phyloP scores from a whole-genome alignment of 2,329 filamentous ascomycete species.

The Chaetoscypha palmicola region DNA sequence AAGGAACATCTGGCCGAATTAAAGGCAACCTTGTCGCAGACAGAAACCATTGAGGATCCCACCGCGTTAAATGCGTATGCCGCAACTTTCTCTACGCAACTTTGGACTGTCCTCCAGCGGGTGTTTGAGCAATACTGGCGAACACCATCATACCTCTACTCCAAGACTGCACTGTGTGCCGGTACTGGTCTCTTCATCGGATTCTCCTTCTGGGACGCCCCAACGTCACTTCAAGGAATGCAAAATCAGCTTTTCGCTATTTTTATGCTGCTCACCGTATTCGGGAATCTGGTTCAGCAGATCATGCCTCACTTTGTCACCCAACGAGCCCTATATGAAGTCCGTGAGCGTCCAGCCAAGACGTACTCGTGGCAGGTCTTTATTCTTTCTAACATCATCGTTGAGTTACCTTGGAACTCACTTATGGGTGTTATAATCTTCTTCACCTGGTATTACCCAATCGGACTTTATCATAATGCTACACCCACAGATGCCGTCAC shows the following conservation, averaged over 20 bases:
- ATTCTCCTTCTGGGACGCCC: conserved; percentile 62
- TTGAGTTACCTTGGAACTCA: conserved; percentile 76
- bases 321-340: conserved; percentile 50
- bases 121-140: conserved; percentile 62
- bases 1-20: conserved; percentile 46
- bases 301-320: conserved; percentile 64
- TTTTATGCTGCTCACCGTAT: conserved; percentile 71
- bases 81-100: conserved; percentile 52
- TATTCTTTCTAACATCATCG: conserved; percentile 65
- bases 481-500: conserved; percentile 50
- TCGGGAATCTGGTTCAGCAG: conserved; percentile 68
- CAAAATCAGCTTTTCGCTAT: conserved; percentile 67
- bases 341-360: conserved; percentile 67
- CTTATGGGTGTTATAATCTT: conserved; percentile 71
- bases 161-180: conserved; percentile 26
- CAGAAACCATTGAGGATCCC: conserved; percentile 21
- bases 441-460: conserved; percentile 79
- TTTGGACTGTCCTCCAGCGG: conserved; percentile 47
- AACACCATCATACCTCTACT: conserved; percentile 50
- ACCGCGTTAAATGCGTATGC: conserved; percentile 49
- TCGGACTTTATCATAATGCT: conserved; percentile 69
- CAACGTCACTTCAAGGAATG: conserved; percentile 51
- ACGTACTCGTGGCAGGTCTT: conserved; percentile 68
- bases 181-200: conserved; percentile 50
- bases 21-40: conserved; percentile 36